Evolutionary conservation across 2,329 filamentous ascomycete species (phyloP).

Genomic region (Hypocrella siamensis): DNA sequence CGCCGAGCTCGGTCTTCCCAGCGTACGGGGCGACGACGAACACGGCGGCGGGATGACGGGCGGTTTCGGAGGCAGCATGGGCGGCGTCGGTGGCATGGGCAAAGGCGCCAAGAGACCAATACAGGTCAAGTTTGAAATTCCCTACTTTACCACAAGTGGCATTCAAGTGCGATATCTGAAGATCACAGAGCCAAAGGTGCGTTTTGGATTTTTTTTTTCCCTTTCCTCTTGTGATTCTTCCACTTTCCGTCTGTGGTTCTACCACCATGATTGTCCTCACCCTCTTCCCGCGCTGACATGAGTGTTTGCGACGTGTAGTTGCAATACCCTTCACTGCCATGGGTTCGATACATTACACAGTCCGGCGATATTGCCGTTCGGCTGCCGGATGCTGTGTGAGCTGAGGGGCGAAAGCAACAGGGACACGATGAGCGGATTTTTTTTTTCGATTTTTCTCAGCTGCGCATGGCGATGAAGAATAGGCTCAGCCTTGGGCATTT

Average conservation of each 20-base stretch:
- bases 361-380: constrained; percentile 92
- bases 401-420: neutral
- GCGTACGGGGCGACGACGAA: constrained; percentile 88
- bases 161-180: constrained; percentile 98
- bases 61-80: constrained; percentile 93
- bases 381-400: constrained; percentile 73
- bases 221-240: neutral
- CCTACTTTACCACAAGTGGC: constrained; percentile 99
- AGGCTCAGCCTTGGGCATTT: too few species aligned
- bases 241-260: neutral
- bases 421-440: too few species aligned
- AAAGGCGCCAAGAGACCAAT: constrained; percentile 91
- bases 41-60: constrained; percentile 95
- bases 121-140: constrained; percentile 98
- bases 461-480: too few species aligned
- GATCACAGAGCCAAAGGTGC: constrained; percentile 97
- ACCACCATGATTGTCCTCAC: constrained; percentile 3
- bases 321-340: constrained; percentile 94
- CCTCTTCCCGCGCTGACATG: constrained; percentile 1
- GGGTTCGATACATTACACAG: constrained; percentile 98
- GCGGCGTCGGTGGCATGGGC: constrained; percentile 57
- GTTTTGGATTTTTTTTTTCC: constrained; percentile 12
- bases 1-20: constrained; percentile 84
- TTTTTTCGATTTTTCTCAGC: too few species aligned
- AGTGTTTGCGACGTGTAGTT: constrained; percentile 36